phyloP scores from a whole-genome alignment of 768 basidiomycete species.

The Kwoniella mangroviensis region DNA sequence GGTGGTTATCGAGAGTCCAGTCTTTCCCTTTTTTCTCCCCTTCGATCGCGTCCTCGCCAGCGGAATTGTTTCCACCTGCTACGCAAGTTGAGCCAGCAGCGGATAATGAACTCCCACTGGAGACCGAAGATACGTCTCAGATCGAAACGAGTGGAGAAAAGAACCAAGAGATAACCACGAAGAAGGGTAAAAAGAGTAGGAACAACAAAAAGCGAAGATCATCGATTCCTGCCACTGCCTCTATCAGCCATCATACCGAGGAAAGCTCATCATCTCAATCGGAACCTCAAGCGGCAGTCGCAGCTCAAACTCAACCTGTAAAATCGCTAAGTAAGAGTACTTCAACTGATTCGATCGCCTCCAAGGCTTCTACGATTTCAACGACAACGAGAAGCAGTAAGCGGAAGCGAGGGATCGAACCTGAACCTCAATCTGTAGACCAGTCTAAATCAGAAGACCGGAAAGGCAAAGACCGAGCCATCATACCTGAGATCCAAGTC shows the following conservation, averaged over 20 bases:
- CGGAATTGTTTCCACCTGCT: conserved; percentile 3
- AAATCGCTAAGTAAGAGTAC: neutral
- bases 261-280: neutral
- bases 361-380: neutral
- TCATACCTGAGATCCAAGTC: neutral
- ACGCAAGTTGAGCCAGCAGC: conserved; percentile 5
- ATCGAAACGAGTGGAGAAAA: neutral
- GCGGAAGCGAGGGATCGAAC: neutral
- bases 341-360: conserved; percentile 2
- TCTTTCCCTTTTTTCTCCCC: conserved; percentile 34
- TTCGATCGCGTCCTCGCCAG: neutral
- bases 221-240: neutral
- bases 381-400: neutral
- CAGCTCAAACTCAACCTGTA: neutral
- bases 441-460: conserved; percentile 1
- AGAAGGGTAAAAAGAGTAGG: neutral
- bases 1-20: conserved; percentile 35
- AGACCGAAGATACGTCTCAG: neutral
- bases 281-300: neutral
- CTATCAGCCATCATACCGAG: neutral
- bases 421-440: neutral
- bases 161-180: neutral
- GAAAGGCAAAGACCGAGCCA: conserved; percentile 17
- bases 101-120: neutral
- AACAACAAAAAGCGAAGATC: neutral